Evolutionary conservation across 352 stramenopile species (phyloP).

Genomic region (Phytophthora europaea): DNA sequence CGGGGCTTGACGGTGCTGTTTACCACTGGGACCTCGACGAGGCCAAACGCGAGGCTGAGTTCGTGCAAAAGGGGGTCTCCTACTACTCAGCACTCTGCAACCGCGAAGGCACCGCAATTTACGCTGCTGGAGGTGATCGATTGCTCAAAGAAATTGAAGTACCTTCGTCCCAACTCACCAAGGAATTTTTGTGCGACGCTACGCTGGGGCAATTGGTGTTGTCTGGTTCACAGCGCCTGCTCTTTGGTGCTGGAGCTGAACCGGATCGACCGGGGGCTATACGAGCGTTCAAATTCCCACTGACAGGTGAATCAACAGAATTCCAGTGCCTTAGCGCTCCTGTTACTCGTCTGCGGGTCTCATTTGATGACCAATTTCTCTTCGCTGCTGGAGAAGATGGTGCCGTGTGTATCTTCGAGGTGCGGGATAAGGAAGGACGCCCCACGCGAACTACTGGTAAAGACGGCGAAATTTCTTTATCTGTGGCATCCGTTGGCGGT

Average conservation of each 20-base stretch:
- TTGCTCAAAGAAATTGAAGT: slow-evolving; percentile 94
- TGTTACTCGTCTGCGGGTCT: slow-evolving; percentile 87
- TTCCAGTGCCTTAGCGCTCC: slow-evolving; percentile 85
- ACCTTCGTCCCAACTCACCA: slow-evolving; percentile 75
- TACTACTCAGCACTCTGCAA: slow-evolving; percentile 92
- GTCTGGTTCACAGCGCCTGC: slow-evolving; percentile 83
- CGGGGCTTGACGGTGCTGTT: slow-evolving; percentile 93
- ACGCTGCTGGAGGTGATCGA: slow-evolving; percentile 90
- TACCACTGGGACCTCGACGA: slow-evolving; percentile 95
- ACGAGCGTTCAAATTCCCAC: slow-evolving; percentile 90
- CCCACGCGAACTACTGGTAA: slow-evolving; percentile 52
- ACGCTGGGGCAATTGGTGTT: slow-evolving; percentile 90
- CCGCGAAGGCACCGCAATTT: slow-evolving; percentile 82
- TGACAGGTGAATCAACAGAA: slow-evolving; percentile 91
- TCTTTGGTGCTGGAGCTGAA: slow-evolving; percentile 91
- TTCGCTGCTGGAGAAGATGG: slow-evolving; percentile 92
- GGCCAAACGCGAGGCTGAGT: slow-evolving; percentile 92
- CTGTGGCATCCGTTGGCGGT: slow-evolving; percentile 19
- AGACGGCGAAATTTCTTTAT: slow-evolving; percentile 25
- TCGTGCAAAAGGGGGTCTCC: slow-evolving; percentile 93
- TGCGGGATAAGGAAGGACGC: slow-evolving; percentile 88
- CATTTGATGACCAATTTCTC: slow-evolving; percentile 91
- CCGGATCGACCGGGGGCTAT: slow-evolving; percentile 80
- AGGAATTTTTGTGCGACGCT: slow-evolving; percentile 83
- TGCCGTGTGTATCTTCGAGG: slow-evolving; percentile 89